Evolutionary conservation across 768 basidiomycete species (phyloP).

Genomic region (Lentinus tigrinus): DNA sequence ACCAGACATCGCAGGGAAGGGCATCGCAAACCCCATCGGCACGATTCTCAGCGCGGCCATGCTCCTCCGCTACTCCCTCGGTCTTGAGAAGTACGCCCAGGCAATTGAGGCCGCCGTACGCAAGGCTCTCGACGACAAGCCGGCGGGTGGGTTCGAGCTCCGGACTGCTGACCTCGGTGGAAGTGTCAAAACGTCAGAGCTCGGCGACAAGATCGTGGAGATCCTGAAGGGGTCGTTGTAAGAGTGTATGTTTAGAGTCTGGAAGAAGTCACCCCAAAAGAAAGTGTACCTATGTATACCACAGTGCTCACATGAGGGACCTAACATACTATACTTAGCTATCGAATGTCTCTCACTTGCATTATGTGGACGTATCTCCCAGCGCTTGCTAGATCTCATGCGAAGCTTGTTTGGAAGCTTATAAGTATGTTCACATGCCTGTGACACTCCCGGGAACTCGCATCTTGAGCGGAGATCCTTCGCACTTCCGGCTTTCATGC

Average conservation of each 20-base stretch:
- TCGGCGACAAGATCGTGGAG: slow-evolving; percentile 84
- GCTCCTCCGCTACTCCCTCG: slow-evolving; percentile 95
- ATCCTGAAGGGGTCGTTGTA: slow-evolving; percentile 60
- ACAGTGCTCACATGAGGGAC: neutral
- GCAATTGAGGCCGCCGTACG: slow-evolving; percentile 90
- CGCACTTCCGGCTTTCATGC: neutral
- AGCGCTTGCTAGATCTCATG: neutral
- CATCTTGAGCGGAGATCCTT: neutral
- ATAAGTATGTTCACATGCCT: neutral
- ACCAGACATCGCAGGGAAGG: slow-evolving; percentile 89
- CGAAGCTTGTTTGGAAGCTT: neutral
- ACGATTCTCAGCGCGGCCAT: slow-evolving; percentile 95
- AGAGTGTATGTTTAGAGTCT: slow-evolving; percentile 9
- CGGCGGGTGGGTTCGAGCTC: slow-evolving; percentile 69
- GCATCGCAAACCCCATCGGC: slow-evolving; percentile 92
- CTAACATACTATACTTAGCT: neutral
- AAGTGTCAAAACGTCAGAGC: slow-evolving; percentile 64
- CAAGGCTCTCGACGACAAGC: slow-evolving; percentile 75
- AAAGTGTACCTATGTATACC: slow-evolving; percentile 9
- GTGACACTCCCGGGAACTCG: too few relatives aligned
- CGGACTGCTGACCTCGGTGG: slow-evolving; percentile 91
- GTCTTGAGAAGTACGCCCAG: slow-evolving; percentile 78
- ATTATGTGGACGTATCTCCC: neutral
- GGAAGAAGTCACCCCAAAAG: slow-evolving; percentile 8
- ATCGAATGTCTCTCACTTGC: neutral